A percentile compares a stretch with the other conserved stretches of the same genome.
phyloP scores from a whole-genome alignment of 2,329 filamentous ascomycete species.

The Aspergillus ochraceoroseus region DNA sequence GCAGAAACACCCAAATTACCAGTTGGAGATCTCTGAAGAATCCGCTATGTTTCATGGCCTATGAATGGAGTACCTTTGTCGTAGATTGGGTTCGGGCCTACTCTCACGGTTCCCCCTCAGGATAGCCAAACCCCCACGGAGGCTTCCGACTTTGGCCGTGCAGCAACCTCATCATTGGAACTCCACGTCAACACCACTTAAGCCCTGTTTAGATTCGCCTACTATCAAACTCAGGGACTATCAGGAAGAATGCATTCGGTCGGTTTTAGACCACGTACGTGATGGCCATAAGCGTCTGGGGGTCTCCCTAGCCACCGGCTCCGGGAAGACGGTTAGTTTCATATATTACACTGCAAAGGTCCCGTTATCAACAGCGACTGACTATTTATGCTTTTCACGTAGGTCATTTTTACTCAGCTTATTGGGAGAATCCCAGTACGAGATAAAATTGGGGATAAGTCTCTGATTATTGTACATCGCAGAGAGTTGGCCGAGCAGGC shows the following conservation, averaged over 20 bases:
- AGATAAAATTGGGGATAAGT: constrained; percentile 60
- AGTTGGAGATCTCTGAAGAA: not conserved
- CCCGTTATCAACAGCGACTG: not conserved
- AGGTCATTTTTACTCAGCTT: constrained; percentile 94
- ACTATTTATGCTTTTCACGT: no score
- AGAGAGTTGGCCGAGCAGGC: constrained; percentile 94
- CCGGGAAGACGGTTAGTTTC: constrained; percentile 71
- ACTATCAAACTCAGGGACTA: constrained; percentile 68
- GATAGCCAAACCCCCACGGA: constrained; percentile 15
- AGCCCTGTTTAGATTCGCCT: constrained; percentile 17
- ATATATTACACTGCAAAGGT: not conserved
- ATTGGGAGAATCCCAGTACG: constrained; percentile 67
- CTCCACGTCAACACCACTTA: constrained; percentile 19
- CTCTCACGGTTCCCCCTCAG: constrained; percentile 18
- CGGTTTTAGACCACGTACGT: constrained; percentile 65
- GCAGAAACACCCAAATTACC: no score
- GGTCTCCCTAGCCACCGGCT: constrained; percentile 79
- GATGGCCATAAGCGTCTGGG: constrained; percentile 74
- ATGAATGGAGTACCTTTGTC: constrained; percentile 32
- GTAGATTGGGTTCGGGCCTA: constrained; percentile 23
- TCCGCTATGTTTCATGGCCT: constrained; percentile 12
- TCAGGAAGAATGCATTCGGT: constrained; percentile 85
- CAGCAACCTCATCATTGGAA: constrained; percentile 25
- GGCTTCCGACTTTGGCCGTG: constrained; percentile 26
- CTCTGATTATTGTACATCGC: constrained; percentile 86